Conservation (phyloP, 139 green algal genomes). For the Coccomyxa sp. region DNA sequence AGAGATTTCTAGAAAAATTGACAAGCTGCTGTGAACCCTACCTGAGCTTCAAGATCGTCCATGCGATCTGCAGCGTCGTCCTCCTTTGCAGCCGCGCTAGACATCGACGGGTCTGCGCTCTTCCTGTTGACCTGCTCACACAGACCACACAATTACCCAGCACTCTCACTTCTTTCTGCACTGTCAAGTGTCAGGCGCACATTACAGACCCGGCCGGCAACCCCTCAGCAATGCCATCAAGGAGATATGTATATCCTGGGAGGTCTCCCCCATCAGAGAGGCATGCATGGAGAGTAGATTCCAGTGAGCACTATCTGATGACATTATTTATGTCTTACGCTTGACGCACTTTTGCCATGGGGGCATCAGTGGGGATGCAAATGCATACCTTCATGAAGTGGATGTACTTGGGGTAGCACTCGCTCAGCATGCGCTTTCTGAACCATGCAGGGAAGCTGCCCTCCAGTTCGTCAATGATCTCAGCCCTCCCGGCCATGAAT, state of each 20-base stretch:
- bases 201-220: not conserved
- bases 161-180: too few relatives aligned
- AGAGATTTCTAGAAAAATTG: not conserved
- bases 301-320: not conserved
- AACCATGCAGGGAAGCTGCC: slow-evolving; percentile 33
- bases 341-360: not conserved
- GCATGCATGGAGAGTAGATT: not conserved
- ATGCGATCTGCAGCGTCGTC: not conserved
- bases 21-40: not conserved
- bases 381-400: slow-evolving; percentile 31
- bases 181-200: too few relatives aligned
- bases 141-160: not conserved
- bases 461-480: slow-evolving; percentile 55
- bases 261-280: not conserved
- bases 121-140: not conserved
- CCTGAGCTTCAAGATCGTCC: not conserved
- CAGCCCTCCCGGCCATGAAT: slow-evolving; percentile 24
- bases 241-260: not conserved
- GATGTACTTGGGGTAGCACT: slow-evolving; percentile 28
- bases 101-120: not conserved
- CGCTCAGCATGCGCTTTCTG: not conserved
- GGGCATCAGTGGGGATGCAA: too few relatives aligned
- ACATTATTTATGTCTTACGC: not conserved
- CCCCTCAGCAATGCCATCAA: not conserved
- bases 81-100: not conserved